Percentiles rank a stretch among this genome's conserved stretches.
These are phyloP conservation scores for Fusarium buxicola DNA, from an alignment of 2,329 filamentous ascomycete genomes.

Conservation along the genomic window DNA sequence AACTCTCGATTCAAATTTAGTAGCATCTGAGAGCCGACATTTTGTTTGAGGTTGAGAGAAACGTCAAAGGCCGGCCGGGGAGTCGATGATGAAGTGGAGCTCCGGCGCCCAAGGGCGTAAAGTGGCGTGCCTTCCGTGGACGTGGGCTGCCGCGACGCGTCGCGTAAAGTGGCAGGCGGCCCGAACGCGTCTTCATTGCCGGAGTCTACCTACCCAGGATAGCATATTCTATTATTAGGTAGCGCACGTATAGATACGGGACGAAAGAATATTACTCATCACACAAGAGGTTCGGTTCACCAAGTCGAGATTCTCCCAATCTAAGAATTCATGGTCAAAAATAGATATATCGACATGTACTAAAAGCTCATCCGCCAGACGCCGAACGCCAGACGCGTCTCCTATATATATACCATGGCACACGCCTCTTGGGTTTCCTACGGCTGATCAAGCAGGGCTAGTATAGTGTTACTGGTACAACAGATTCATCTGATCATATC, in stretches of 20 bases:
- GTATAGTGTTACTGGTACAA: conserved; percentile 34
- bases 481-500: conserved; percentile 35
- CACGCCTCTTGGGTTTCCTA: conserved; percentile 28
- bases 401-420: conserved; percentile 24
- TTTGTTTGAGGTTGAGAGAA: conserved; percentile 2
- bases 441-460: conserved; percentile 23
- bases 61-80: conserved; percentile 1
- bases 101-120: conserved; percentile 20
- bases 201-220: too few relatives aligned
- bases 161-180: conserved; percentile 39
- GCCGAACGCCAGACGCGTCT: conserved; percentile 14
- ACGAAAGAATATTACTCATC: not conserved
- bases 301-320: too few relatives aligned
- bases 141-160: conserved; percentile 32
- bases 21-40: conserved; percentile 16
- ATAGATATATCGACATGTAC: conserved; percentile 28
- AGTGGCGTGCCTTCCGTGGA: conserved; percentile 32
- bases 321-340: not conserved
- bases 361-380: conserved; percentile 17
- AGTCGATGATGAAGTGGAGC: conserved; percentile 36
- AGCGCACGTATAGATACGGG: not conserved
- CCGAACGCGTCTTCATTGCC: not conserved
- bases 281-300: not conserved
- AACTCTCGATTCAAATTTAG: not conserved
- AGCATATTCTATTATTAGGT: conserved; percentile 14